Base-by-base conservation (phyloP, 75 land plant species). In the Pinus taeda region DNA sequence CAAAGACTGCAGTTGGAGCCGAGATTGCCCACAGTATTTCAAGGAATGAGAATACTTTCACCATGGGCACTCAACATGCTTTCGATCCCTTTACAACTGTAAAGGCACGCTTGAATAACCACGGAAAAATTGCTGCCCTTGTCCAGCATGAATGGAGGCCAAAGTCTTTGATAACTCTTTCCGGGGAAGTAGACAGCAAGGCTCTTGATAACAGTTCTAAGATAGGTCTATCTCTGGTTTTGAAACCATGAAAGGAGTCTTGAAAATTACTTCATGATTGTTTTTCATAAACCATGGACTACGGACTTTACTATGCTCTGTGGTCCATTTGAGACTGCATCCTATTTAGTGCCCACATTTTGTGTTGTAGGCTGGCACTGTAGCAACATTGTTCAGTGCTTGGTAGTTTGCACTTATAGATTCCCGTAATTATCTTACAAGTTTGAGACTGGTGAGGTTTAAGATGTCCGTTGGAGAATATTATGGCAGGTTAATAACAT, bases 121-220 rank as follows among this genome's bases (percentile, higher is more conserved):
- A 79, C 37, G 93, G 93, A 9, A 86, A 91, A 79, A 77, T 83
- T 74, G 89, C 85, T 13, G 80, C 81, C 73, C 83, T 85, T 13
- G 73, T 79, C 22, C 93, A 91, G 81, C 91, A 75, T 17, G 88
- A 91, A 73, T 89, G 91, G 91, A 76, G 87, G 76, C 93, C 91
- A 8, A 91, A 89, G 60, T 91, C 93, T 18, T 42, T 83, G 22
- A 60, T 87, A 33, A 91, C 93, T 1, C 18, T 91, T 18, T 91
- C 91, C 30, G 87, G 83, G 4, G 93, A 91, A 80, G 81, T 81
- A 15, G 89, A 91, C 77, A 74, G 86, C 9, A 86, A 85, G 77
- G 82, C 82, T 15, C 72, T 73, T 33, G 71, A 75, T 74, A 59
- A 77, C 13, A 57, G 71, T 55, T 67, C 93, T 22, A 91, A 83